A percentile compares a stretch with the other conserved stretches of the same genome.
Conservation (phyloP, 495 filamentous ascomycete genomes). For the Letharia columbiana region DNA sequence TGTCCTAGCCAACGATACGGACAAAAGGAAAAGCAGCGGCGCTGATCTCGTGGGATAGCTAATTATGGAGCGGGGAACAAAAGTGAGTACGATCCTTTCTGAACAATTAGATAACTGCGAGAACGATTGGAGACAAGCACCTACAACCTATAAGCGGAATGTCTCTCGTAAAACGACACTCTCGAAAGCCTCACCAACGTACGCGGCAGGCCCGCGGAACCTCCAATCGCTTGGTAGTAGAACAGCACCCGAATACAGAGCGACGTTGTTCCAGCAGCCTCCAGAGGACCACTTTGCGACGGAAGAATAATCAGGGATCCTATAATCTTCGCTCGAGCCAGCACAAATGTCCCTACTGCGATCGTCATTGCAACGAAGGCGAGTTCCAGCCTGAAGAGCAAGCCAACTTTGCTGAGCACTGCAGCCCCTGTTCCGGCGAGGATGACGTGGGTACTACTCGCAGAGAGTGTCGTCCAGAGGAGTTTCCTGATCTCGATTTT, state of each 20-base stretch:
- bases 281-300: neutral
- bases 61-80: neutral
- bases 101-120: neutral
- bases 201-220: neutral
- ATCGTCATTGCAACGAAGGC: neutral
- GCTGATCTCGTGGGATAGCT: no score
- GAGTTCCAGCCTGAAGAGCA: neutral
- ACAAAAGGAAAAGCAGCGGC: no score
- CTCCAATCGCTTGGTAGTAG: neutral
- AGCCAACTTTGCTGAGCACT: neutral
- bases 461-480: slow-evolving; percentile 6
- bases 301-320: neutral
- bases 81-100: neutral
- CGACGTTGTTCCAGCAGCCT: neutral
- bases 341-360: neutral
- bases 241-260: neutral
- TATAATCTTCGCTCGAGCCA: neutral
- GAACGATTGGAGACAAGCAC: neutral
- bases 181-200: neutral
- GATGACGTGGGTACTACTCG: neutral
- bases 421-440: neutral
- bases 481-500: slow-evolving; percentile 17
- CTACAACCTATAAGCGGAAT: neutral
- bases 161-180: neutral
- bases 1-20: no score